These are phyloP conservation scores for Verruconis gallopava DNA, from an alignment of 2,329 filamentous ascomycete genomes.

Conservation along the genomic window DNA sequence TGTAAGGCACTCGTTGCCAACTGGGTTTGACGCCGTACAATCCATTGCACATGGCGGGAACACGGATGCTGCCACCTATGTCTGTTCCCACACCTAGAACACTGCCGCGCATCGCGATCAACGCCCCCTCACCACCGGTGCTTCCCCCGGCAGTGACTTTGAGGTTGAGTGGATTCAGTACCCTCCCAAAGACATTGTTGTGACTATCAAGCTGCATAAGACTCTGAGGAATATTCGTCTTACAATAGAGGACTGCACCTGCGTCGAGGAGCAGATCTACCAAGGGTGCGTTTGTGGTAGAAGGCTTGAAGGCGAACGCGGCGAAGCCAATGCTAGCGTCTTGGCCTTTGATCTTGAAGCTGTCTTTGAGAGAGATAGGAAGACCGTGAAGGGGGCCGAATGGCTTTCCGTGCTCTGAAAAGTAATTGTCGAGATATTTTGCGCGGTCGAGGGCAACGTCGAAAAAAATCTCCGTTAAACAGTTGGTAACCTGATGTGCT, in stretches of 20 bases:
- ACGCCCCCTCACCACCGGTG: conserved; percentile 40
- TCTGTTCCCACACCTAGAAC: conserved; percentile 41
- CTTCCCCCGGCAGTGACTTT: conserved; percentile 38
- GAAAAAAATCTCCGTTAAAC: conserved; percentile 28
- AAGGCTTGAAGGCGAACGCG: conserved; percentile 30
- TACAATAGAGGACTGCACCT: conserved; percentile 38
- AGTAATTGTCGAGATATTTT: conserved; percentile 18
- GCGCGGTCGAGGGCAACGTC: conserved; percentile 22
- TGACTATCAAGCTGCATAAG: conserved; percentile 40
- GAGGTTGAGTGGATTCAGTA: conserved; percentile 36
- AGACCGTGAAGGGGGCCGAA: conserved; percentile 16
- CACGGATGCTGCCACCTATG: conserved; percentile 40
- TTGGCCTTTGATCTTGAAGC: conserved; percentile 22
- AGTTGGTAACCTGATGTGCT: conserved; percentile 34
- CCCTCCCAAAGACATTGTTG: conserved; percentile 36
- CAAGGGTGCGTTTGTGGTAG: conserved; percentile 25
- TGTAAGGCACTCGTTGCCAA: conserved; percentile 37
- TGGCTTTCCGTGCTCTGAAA: conserved; percentile 5
- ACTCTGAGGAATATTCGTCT: conserved; percentile 44
- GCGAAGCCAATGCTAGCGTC: conserved; percentile 30
- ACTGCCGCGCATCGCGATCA: conserved; percentile 36
- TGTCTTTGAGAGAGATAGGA: conserved; percentile 24
- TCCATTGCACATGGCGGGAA: conserved; percentile 38
- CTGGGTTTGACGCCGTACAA: conserved; percentile 35
- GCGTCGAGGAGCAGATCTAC: conserved; percentile 31